Base-by-base conservation (phyloP, 768 basidiomycete species). In the Vishniacozyma victoriae region DNA sequence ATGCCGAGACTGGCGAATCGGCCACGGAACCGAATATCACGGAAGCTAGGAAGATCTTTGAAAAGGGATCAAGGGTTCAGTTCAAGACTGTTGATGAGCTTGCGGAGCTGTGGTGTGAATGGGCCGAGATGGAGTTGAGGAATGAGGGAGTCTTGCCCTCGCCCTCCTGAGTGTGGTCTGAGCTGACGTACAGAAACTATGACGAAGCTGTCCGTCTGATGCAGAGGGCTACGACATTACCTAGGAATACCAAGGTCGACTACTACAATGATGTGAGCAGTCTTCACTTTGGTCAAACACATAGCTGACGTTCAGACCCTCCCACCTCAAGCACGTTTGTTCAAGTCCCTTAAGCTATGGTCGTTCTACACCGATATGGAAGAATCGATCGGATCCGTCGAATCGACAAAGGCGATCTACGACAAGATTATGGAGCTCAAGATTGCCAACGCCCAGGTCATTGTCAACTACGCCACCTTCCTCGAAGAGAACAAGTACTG, bases 41-140 rank as follows among this genome's bases (percentile, higher is more conserved):
- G 40, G 86, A 81, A 57, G 87, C 93, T 3, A 82, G 92, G 35
- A 92, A 92, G 75, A 85, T 97, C 23, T 75, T 97, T 27, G 91
- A 96, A 68, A 93, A 88, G 72, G 93, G 82, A 4, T 86, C 86
- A 3, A 87, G 86, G 60, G 82, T 95, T 35, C 86, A 85, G 65
- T 96, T 91, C 77, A 88, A 85, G 72, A 78, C 81, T n/a, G 92
- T 99, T 9, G 93, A 99, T 67, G 95, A 99, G 62, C 78, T 99
- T 19, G 95, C 95, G 0, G 95, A 97, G 70, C 80, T 96, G 13
- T 99, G 95, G 95, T 96, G 92, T 63, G 95, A 97, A 74, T 97
- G 95, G 93, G 82, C 95, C 5, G 95, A 99, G 73, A 83, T 97
- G 85, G 95, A 99, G 70, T 78, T 97, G 41, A 82, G 93, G 35